A percentile compares a stretch with the other conserved stretches of the same genome.
These are phyloP conservation scores for Globisporangium camurandrum DNA, from an alignment of 352 stramenopile genomes.

Conservation along the genomic window DNA sequence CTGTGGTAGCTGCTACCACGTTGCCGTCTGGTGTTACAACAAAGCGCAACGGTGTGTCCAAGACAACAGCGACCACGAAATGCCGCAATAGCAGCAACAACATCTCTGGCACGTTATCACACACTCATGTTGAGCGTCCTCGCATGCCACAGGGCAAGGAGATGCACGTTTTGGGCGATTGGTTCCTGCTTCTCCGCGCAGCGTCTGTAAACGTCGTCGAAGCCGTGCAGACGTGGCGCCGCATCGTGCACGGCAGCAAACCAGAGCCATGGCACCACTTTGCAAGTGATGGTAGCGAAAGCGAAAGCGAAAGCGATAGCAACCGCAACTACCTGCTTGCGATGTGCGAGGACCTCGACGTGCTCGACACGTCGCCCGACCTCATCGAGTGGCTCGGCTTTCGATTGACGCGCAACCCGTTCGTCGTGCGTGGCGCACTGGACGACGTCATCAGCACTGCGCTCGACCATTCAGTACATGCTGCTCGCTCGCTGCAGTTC, in stretches of 20 bases:
- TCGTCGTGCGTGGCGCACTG: slow-evolving; percentile 29
- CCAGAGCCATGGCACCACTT: slow-evolving; percentile 30
- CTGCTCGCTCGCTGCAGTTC: slow-evolving; percentile 18
- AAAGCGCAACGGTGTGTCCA: too few relatives aligned
- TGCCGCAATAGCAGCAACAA: background rate
- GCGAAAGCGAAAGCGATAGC: slow-evolving; percentile 6
- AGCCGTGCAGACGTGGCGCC: slow-evolving; percentile 30
- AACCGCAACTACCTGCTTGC: slow-evolving; percentile 37
- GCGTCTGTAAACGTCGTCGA: slow-evolving; percentile 57
- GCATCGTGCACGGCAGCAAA: slow-evolving; percentile 22
- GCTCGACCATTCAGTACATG: slow-evolving; percentile 12
- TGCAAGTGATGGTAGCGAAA: too few relatives aligned
- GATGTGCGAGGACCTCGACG: slow-evolving; percentile 51
- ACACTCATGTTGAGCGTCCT: background rate
- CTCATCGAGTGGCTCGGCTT: slow-evolving; percentile 54
- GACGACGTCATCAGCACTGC: slow-evolving; percentile 18
- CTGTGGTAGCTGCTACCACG: background rate
- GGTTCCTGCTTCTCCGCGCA: slow-evolving; percentile 37
- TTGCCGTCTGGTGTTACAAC: background rate
- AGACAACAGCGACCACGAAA: background rate
- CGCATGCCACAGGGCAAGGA: slow-evolving; percentile 28
- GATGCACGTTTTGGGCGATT: slow-evolving; percentile 46
- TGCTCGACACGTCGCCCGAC: slow-evolving; percentile 30
- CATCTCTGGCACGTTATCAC: background rate
- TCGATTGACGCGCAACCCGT: slow-evolving; percentile 40